Evolutionary conservation across 1,139 yeast genomes (phyloP).

Genomic region (Zygosaccharomyces sapae): DNA sequence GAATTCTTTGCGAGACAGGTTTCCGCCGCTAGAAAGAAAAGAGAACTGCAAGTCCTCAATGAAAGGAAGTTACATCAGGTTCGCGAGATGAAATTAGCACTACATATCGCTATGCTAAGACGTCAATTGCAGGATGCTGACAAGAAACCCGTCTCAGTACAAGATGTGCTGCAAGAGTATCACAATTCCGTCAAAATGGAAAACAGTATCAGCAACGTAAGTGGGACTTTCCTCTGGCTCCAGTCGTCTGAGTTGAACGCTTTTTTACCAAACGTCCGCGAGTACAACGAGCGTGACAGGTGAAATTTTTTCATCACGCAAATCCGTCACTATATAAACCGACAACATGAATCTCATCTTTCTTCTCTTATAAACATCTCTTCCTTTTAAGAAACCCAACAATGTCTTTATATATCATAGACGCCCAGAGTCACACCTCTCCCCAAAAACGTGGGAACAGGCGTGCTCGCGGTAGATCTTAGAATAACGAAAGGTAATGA

Average conservation of each 20-base stretch:
- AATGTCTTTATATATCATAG: constrained; percentile 64
- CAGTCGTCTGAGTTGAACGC: constrained; percentile 49
- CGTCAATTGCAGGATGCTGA: constrained; percentile 54
- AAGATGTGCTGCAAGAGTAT: constrained; percentile 50
- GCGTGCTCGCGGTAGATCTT: constrained; percentile 93
- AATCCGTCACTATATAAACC: constrained; percentile 9
- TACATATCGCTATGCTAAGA: constrained; percentile 60
- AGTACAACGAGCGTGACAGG: constrained; percentile 43
- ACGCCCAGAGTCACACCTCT: constrained; percentile 86
- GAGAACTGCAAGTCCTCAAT: constrained; percentile 45
- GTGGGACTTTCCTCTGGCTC: constrained; percentile 56
- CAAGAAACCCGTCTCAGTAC: constrained; percentile 50
- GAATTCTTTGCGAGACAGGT: constrained; percentile 43
- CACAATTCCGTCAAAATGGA: constrained; percentile 55
- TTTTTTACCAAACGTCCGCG: constrained; percentile 54
- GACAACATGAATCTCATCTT: background rate
- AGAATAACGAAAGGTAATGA: constrained; percentile 42
- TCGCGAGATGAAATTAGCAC: constrained; percentile 55
- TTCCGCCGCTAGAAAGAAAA: constrained; percentile 44
- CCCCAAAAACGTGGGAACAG: constrained; percentile 37
- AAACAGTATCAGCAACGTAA: constrained; percentile 50
- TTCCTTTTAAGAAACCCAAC: constrained; percentile 40
- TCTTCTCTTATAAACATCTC: background rate
- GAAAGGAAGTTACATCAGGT: constrained; percentile 48
- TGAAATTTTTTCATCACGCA: background rate